These are phyloP conservation scores for Paramarasmius palmivorus DNA, from an alignment of 1,284 basidiomycete genomes.

Conservation along the genomic window DNA sequence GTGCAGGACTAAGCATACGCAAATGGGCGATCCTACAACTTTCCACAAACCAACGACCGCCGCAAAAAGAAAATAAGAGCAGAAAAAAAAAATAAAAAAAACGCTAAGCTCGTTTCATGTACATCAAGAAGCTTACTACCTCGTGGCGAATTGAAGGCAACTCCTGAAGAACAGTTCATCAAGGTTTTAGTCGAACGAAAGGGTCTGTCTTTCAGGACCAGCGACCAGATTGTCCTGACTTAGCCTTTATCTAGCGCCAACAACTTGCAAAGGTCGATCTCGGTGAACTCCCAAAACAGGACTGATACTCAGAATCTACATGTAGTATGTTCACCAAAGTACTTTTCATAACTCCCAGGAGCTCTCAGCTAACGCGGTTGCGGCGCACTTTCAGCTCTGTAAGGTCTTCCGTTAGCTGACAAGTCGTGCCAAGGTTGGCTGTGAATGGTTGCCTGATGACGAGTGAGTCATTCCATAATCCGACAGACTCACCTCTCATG, in stretches of 20 bases:
- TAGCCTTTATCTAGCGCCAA: slow-evolving; percentile 13
- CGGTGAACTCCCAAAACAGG: slow-evolving; percentile 21
- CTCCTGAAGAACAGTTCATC: slow-evolving; percentile 23
- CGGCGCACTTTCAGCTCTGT: slow-evolving; percentile 1
- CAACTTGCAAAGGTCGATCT: slow-evolving; percentile 21
- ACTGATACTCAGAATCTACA: slow-evolving; percentile 22
- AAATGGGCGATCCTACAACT: too few relatives aligned
- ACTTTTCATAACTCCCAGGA: neutral
- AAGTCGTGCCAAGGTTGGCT: slow-evolving; percentile 21
- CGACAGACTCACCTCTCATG: neutral
- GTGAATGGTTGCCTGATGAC: slow-evolving; percentile 23
- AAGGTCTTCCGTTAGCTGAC: neutral
- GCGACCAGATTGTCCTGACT: too few relatives aligned
- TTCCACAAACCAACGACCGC: too few relatives aligned
- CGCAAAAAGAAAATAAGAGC: too few relatives aligned
- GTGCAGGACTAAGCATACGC: too few relatives aligned
- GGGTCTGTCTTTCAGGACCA: slow-evolving; percentile 6
- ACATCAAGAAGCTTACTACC: slow-evolving; percentile 7
- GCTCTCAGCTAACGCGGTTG: too few relatives aligned
- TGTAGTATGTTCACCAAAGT: slow-evolving; percentile 17
- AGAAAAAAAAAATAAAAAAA: too few relatives aligned
- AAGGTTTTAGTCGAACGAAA: slow-evolving; percentile 23
- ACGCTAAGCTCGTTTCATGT: slow-evolving; percentile 17
- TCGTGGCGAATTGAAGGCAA: neutral
- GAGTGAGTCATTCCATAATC: slow-evolving; percentile 18